phyloP scores from a whole-genome alignment of 495 filamentous ascomycete species.

The Penicillium paradoxum region DNA sequence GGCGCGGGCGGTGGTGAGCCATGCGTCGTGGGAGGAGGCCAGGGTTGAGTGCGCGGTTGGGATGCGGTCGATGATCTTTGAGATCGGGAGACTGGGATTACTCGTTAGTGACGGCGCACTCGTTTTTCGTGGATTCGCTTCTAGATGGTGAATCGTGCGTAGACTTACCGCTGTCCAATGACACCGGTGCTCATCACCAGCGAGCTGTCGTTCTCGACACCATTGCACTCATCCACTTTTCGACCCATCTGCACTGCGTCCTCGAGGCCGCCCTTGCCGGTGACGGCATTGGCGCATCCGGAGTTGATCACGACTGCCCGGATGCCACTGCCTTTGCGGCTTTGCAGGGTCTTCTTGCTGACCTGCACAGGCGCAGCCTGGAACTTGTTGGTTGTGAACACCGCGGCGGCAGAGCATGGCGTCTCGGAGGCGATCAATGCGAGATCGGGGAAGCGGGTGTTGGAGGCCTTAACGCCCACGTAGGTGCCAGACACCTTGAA shows the following conservation, averaged over 20 bases:
- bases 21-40: slow-evolving; percentile 72
- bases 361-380: slow-evolving; percentile 92
- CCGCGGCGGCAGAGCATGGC: slow-evolving; percentile 87
- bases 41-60: slow-evolving; percentile 67
- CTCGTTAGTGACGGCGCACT: not conserved
- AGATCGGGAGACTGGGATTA: slow-evolving; percentile 66
- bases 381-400: slow-evolving; percentile 98
- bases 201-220: slow-evolving; percentile 60
- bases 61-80: slow-evolving; percentile 80
- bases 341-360: slow-evolving; percentile 63
- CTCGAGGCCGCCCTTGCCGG: slow-evolving; percentile 83
- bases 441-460: slow-evolving; percentile 83
- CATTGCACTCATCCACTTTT: slow-evolving; percentile 65
- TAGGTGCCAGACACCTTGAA: slow-evolving; percentile 84
- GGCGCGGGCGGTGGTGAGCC: slow-evolving; percentile 79
- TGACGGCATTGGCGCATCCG: slow-evolving; percentile 96
- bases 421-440: slow-evolving; percentile 81
- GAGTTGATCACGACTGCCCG: slow-evolving; percentile 87
- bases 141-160: not conserved
- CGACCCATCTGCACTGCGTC: slow-evolving; percentile 81
- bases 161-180: slow-evolving; percentile 77
- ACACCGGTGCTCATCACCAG: slow-evolving; percentile 98
- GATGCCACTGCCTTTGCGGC: slow-evolving; percentile 62
- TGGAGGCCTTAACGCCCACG: slow-evolving; percentile 89
- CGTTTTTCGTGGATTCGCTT: not conserved